Evolutionary conservation across 345 rosid species (phyloP).

Genomic region (Reutealis trisperma): DNA sequence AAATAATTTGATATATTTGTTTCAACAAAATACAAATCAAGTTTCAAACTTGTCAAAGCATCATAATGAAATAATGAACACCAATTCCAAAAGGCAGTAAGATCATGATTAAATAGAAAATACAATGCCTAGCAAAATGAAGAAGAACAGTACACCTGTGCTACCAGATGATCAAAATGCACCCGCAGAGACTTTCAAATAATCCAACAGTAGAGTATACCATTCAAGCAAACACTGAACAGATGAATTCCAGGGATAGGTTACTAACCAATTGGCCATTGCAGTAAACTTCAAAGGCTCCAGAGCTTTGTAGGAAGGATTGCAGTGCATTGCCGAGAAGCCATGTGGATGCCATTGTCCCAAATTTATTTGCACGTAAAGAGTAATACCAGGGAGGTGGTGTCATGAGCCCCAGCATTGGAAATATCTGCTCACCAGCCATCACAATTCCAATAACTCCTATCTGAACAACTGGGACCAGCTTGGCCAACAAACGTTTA

Average conservation of each 20-base stretch:
- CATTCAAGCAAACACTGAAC: neutral
- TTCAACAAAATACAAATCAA: neutral
- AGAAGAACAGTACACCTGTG: neutral
- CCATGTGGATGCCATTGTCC: slow-evolving; percentile 85
- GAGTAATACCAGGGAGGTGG: slow-evolving; percentile 78
- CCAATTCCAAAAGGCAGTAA: neutral
- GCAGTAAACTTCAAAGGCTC: slow-evolving; percentile 82
- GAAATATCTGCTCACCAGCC: slow-evolving; percentile 80
- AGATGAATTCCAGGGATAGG: neutral
- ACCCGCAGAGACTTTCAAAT: neutral
- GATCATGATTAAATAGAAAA: neutral
- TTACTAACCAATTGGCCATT: slow-evolving; percentile 63
- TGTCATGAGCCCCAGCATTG: slow-evolving; percentile 60
- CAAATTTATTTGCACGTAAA: slow-evolving; percentile 78
- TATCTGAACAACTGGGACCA: slow-evolving; percentile 66
- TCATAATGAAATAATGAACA: no score
- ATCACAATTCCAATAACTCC: slow-evolving; percentile 69
- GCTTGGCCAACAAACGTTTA: slow-evolving; percentile 62
- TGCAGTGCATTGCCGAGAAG: slow-evolving; percentile 84
- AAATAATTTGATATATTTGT: neutral
- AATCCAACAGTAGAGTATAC: neutral
- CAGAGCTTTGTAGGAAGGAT: slow-evolving; percentile 82
- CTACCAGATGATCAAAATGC: neutral
- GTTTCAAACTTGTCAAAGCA: neutral
- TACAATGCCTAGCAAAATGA: neutral